phyloP scores from a whole-genome alignment of 164 flowering plant species.

The Tetracentron sinense region DNA sequence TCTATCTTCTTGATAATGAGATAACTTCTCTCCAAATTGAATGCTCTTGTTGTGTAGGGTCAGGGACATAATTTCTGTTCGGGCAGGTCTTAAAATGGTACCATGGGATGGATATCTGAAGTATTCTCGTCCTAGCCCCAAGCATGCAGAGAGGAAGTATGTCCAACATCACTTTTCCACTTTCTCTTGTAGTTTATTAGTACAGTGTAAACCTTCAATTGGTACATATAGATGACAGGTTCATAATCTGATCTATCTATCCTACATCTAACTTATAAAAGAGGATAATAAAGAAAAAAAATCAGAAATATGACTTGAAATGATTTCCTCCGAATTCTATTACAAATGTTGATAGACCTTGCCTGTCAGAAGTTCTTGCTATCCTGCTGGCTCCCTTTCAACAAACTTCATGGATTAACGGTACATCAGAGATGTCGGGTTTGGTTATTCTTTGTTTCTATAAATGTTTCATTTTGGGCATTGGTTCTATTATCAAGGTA shows the following conservation, averaged over 20 bases:
- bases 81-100: constrained; percentile 93
- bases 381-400: neutral
- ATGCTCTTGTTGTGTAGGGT: constrained; percentile 53
- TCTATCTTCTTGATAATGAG: neutral
- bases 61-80: constrained; percentile 76
- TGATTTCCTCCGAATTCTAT: too few relatives aligned
- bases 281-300: too few relatives aligned
- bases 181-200: neutral
- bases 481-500: neutral
- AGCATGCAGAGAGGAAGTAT: constrained; percentile 75
- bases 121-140: constrained; percentile 93
- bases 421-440: neutral
- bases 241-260: too few relatives aligned
- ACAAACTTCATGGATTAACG: too few relatives aligned
- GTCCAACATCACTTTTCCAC: constrained; percentile 11
- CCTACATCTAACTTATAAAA: too few relatives aligned
- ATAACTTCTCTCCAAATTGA: neutral
- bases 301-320: too few relatives aligned
- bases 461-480: neutral
- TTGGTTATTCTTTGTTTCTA: too few relatives aligned
- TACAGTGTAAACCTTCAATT: neutral
- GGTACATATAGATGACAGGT: too few relatives aligned
- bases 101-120: constrained; percentile 99
- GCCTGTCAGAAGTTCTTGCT: too few relatives aligned
- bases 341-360: neutral